phyloP scores from a whole-genome alignment of 768 basidiomycete species.

The Mycena chlorophos region DNA sequence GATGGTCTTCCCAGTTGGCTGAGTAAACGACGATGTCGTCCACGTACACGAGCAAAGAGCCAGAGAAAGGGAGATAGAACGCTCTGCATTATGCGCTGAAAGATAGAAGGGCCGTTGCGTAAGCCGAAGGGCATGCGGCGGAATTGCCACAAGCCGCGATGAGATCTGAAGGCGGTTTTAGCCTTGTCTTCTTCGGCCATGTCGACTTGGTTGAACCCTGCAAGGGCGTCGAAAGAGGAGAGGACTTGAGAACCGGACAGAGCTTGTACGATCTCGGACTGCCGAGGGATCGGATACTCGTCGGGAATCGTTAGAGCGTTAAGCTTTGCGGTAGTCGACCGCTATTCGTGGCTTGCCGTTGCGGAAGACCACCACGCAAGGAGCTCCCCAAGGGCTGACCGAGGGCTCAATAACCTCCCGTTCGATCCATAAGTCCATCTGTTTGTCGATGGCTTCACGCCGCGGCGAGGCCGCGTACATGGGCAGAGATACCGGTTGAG shows the following conservation, averaged over 20 bases:
- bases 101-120: conserved; percentile 20
- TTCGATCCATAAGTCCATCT: conserved; percentile 28
- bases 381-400: no score
- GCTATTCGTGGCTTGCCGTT: no score
- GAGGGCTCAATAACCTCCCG: conserved; percentile 29
- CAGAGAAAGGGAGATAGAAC: conserved; percentile 12
- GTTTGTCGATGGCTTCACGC: conserved; percentile 25
- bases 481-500: conserved; percentile 18
- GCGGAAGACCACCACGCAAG: no score
- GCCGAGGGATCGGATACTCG: conserved; percentile 28
- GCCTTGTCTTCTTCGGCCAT: background rate
- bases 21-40: conserved; percentile 24
- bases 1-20: conserved; percentile 22
- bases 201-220: background rate
- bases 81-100: conserved; percentile 23
- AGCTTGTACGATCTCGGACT: conserved; percentile 24
- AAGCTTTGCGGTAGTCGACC: no score
- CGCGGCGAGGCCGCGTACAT: conserved; percentile 23
- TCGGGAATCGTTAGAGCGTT: conserved; percentile 25
- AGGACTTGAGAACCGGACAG: background rate
- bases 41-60: conserved; percentile 9
- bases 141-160: background rate
- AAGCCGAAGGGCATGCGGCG: conserved; percentile 3
- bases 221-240: background rate
- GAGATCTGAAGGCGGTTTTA: background rate